phyloP scores from a whole-genome alignment of 2,329 filamentous ascomycete genomes.

The Xylaria sp. region DNA sequence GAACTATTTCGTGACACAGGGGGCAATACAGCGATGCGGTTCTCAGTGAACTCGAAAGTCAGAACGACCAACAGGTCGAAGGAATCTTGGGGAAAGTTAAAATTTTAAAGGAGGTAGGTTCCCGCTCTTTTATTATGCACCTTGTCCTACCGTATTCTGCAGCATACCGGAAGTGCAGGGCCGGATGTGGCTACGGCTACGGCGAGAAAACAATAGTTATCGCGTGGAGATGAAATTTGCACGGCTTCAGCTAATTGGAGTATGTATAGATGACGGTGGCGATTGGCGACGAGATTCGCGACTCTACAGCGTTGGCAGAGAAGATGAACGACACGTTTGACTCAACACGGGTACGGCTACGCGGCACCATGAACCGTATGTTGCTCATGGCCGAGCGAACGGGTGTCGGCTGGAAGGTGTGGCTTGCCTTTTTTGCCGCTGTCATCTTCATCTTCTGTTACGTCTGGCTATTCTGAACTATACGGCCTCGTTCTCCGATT shows the following conservation, averaged over 20 bases:
- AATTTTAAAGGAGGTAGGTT: constrained; percentile 86
- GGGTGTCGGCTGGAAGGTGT: constrained; percentile 95
- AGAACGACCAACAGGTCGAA: constrained; percentile 90
- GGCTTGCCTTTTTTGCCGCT: constrained; percentile 87
- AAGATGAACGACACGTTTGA: constrained; percentile 98
- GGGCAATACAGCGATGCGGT: constrained; percentile 95
- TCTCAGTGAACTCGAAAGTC: constrained; percentile 91
- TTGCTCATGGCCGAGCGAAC: constrained; percentile 92
- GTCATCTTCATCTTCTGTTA: constrained; percentile 88
- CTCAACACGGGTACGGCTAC: constrained; percentile 79
- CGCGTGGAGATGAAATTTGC: constrained; percentile 9
- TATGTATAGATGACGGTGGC: constrained; percentile 79
- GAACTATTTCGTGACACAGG: constrained; percentile 53
- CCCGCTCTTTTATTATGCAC: constrained; percentile 18
- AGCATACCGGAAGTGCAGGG: background rate
- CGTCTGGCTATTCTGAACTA: constrained; percentile 83
- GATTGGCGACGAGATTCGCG: constrained; percentile 94
- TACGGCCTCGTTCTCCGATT: background rate
- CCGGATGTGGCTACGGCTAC: constrained; percentile 12
- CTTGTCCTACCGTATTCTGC: background rate
- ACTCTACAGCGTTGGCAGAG: constrained; percentile 86
- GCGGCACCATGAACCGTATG: constrained; percentile 98
- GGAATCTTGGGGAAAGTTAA: constrained; percentile 92
- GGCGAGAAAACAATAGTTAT: constrained; percentile 24
- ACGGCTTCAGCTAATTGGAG: constrained; percentile 14